These are phyloP conservation scores for Leptoxyphium fumago DNA, from an alignment of 2,329 filamentous ascomycete genomes.

Conservation along the genomic window DNA sequence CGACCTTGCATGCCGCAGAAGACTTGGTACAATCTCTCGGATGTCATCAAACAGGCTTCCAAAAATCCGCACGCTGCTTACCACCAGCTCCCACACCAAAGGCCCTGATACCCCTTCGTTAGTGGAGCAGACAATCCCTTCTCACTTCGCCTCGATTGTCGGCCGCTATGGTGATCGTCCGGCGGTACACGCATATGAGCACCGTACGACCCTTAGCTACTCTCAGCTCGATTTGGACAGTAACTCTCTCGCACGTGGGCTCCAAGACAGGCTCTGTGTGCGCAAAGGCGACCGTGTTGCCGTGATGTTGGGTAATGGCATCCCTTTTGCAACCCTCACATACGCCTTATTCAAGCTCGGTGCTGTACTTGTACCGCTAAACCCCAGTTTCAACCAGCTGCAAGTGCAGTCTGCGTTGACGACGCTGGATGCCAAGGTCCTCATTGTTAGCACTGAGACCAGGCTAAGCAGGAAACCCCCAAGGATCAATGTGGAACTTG, in stretches of 20 bases:
- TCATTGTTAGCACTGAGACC: slow-evolving; percentile 78
- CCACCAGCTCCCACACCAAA: neutral
- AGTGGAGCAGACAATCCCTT: slow-evolving; percentile 51
- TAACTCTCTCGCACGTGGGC: slow-evolving; percentile 57
- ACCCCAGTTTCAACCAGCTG: slow-evolving; percentile 68
- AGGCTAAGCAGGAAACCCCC: slow-evolving; percentile 57
- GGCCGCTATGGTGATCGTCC: slow-evolving; percentile 47
- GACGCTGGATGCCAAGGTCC: slow-evolving; percentile 57
- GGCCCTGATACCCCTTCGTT: slow-evolving; percentile 36
- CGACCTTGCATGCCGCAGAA: no score
- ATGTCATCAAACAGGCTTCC: no score
- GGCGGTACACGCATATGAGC: slow-evolving; percentile 47
- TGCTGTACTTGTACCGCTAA: slow-evolving; percentile 81
- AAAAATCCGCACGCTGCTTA: neutral
- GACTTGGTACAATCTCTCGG: no score
- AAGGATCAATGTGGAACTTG: slow-evolving; percentile 36
- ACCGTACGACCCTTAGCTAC: slow-evolving; percentile 56
- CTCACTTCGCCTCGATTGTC: slow-evolving; percentile 56
- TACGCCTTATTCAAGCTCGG: slow-evolving; percentile 91
- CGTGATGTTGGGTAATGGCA: slow-evolving; percentile 70
- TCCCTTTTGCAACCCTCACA: slow-evolving; percentile 69
- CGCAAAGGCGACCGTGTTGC: slow-evolving; percentile 72
- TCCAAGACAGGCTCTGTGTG: slow-evolving; percentile 53
- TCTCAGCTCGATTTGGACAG: slow-evolving; percentile 58
- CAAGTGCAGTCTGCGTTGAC: slow-evolving; percentile 68